phyloP scores from a whole-genome alignment of 2,329 filamentous ascomycete species.

The Claviceps pazoutovae region DNA sequence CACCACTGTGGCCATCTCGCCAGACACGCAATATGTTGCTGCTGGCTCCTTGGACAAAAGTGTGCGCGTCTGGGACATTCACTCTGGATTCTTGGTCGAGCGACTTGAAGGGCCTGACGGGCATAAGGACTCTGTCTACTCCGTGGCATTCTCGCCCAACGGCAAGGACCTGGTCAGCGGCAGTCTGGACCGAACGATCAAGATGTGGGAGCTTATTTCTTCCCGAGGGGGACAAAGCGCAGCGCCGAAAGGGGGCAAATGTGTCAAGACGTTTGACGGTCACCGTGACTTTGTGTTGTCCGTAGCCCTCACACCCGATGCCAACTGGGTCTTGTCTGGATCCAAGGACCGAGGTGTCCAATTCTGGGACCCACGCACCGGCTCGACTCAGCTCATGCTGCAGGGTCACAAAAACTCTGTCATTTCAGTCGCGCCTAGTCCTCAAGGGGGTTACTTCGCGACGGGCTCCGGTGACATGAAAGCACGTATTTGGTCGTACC shows the following conservation, averaged over 20 bases:
- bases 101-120: conserved; percentile 85
- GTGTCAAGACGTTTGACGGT: conserved; percentile 91
- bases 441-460: conserved; percentile 75
- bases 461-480: conserved; percentile 97
- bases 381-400: conserved; percentile 91
- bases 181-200: conserved; percentile 94
- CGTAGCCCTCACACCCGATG: conserved; percentile 87
- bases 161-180: conserved; percentile 88
- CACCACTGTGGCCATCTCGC: conserved; percentile 93
- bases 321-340: conserved; percentile 89
- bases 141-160: conserved; percentile 87
- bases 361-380: conserved; percentile 94
- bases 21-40: conserved; percentile 85
- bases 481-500: conserved; percentile 90
- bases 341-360: conserved; percentile 96
- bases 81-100: conserved; percentile 73
- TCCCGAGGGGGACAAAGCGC: conserved; percentile 53
- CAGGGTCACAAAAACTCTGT: conserved; percentile 99
- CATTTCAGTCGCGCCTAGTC: conserved; percentile 91
- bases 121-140: conserved; percentile 95
- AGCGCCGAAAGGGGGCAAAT: conserved; percentile 73
- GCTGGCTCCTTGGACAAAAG: conserved; percentile 95
- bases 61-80: conserved; percentile 91
- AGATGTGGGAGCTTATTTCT: conserved; percentile 90
- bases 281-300: conserved; percentile 96